A percentile compares a stretch with the other conserved stretches of the same genome.
phyloP scores from a whole-genome alignment of 75 land plant genomes.

The Pinus albicaulis region DNA sequence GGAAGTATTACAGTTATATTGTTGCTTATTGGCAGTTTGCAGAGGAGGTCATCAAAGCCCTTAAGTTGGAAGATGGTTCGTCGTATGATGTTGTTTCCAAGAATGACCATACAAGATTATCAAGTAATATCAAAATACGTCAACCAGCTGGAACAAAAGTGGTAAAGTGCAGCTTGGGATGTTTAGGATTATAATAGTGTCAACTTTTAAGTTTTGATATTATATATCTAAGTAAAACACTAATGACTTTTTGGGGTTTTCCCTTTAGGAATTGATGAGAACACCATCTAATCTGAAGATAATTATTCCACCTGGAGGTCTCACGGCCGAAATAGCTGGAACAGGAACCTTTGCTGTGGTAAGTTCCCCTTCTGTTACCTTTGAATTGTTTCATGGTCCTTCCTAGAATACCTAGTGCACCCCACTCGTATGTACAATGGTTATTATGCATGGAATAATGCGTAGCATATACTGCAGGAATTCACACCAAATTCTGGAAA shows the following conservation, averaged over 20 bases:
- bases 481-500: no score
- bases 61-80: constrained; percentile 1
- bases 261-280: constrained; percentile 24
- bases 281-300: constrained; percentile 17
- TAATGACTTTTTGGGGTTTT: background rate
- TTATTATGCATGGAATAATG: background rate
- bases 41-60: constrained; percentile 29
- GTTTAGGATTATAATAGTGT: background rate
- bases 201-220: background rate
- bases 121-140: background rate
- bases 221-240: background rate
- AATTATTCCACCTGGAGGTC: constrained; percentile 37
- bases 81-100: background rate
- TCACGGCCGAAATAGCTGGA: constrained; percentile 31
- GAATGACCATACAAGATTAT: background rate
- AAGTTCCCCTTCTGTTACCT: background rate
- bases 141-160: constrained; percentile 46
- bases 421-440: background rate
- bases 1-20: background rate
- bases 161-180: constrained; percentile 17
- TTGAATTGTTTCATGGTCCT: background rate
- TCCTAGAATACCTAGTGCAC: background rate
- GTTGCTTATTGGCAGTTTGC: constrained; percentile 28
- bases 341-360: constrained; percentile 50
- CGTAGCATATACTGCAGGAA: background rate